A percentile compares a stretch with the other conserved stretches of the same genome.
phyloP scores from a whole-genome alignment of 2,329 filamentous ascomycete genomes.

The Hirsutella thompsonii region DNA sequence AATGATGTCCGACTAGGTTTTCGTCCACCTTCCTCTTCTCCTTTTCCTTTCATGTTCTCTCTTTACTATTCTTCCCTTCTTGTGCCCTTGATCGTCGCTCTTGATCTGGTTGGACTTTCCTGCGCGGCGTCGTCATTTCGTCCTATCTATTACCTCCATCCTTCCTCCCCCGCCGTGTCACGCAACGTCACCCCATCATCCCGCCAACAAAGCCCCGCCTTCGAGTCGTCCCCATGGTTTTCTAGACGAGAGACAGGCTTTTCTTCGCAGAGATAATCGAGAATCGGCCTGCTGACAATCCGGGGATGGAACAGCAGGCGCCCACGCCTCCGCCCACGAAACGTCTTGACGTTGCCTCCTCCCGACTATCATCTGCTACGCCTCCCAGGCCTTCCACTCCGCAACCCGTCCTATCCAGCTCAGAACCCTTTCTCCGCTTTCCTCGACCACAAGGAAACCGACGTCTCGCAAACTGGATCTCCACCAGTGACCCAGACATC shows the following conservation, averaged over 20 bases:
- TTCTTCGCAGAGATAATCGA: constrained; percentile 10
- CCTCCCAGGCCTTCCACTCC: constrained; percentile 4
- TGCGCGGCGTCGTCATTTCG: too few relatives aligned
- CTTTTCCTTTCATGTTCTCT: constrained; percentile 10
- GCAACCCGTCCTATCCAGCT: constrained; percentile 18
- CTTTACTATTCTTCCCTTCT: not conserved
- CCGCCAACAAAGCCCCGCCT: not conserved
- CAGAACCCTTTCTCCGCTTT: constrained; percentile 41
- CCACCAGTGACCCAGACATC: constrained; percentile 42
- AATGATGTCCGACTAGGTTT: not conserved
- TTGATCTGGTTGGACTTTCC: not conserved
- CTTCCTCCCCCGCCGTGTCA: too few relatives aligned
- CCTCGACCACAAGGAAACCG: constrained; percentile 42
- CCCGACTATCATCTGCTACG: constrained; percentile 8
- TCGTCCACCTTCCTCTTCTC: not conserved
- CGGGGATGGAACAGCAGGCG: constrained; percentile 39
- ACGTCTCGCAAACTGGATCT: constrained; percentile 46
- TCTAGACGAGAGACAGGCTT: constrained; percentile 6
- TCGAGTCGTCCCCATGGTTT: constrained; percentile 1
- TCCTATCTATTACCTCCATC: too few relatives aligned
- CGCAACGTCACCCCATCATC: constrained; percentile 1
- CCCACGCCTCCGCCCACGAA: constrained; percentile 15
- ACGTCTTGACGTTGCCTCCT: constrained; percentile 6
- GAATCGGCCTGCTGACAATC: constrained; percentile 16
- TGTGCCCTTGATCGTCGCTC: not conserved